phyloP scores from a whole-genome alignment of 2,329 filamentous ascomycete genomes.

The Nigrospora oryzae region DNA sequence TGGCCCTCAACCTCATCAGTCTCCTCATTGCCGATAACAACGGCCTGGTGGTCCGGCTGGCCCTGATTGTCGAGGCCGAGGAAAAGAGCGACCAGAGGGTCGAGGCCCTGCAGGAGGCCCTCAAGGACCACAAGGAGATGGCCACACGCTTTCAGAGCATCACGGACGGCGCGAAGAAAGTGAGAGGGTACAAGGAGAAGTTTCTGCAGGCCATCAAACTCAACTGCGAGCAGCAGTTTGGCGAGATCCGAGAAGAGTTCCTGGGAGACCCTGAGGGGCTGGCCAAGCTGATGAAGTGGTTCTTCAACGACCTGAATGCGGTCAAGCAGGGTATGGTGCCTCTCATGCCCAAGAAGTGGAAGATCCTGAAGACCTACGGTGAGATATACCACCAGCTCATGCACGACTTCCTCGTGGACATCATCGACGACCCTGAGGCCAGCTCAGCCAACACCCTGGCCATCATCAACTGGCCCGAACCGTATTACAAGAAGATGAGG shows the following conservation, averaged over 20 bases:
- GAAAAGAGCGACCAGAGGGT: slow-evolving; percentile 94
- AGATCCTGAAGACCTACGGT: slow-evolving; percentile 82
- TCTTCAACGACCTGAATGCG: slow-evolving; percentile 93
- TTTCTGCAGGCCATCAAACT: slow-evolving; percentile 74
- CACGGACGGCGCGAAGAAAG: slow-evolving; percentile 82
- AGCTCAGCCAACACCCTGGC: slow-evolving; percentile 81
- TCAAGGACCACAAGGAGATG: slow-evolving; percentile 93
- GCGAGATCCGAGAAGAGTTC: slow-evolving; percentile 64
- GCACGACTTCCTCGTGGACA: slow-evolving; percentile 82
- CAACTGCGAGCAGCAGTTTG: slow-evolving; percentile 67
- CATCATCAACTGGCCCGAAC: slow-evolving; percentile 90
- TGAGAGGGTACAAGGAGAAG: slow-evolving; percentile 94
- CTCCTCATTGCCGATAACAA: slow-evolving; percentile 81
- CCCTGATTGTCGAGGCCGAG: slow-evolving; percentile 87
- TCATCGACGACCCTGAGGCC: slow-evolving; percentile 78
- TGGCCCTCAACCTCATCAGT: slow-evolving; percentile 84
- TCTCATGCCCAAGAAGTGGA: slow-evolving; percentile 94
- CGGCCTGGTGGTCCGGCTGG: slow-evolving; percentile 82
- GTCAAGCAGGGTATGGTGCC: slow-evolving; percentile 88
- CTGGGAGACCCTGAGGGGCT: slow-evolving; percentile 73
- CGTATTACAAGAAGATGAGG: slow-evolving; percentile 93
- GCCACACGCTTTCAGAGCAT: slow-evolving; percentile 91
- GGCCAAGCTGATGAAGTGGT: slow-evolving; percentile 89
- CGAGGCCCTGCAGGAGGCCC: slow-evolving; percentile 82
- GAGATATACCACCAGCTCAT: slow-evolving; percentile 89